Evolutionary conservation across 2,329 filamentous ascomycete species (phyloP).

Genomic region (Didymellaceae sp.): DNA sequence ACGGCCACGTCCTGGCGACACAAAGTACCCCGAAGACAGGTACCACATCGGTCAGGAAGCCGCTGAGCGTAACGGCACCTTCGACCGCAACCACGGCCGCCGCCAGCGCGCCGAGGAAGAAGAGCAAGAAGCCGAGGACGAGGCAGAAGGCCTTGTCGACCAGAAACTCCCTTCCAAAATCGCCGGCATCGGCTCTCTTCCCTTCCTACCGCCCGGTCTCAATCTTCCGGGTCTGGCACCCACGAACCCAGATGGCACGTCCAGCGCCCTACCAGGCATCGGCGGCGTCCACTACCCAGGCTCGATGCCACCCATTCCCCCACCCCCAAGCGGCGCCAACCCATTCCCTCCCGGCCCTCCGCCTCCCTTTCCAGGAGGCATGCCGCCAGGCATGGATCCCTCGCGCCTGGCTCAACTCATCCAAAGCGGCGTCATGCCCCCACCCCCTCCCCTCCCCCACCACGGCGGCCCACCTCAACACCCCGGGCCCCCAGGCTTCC

Average conservation of each 20-base stretch:
- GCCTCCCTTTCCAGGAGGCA: slow-evolving; percentile 29
- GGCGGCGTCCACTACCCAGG: slow-evolving; percentile 48
- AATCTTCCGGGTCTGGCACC: slow-evolving; percentile 42
- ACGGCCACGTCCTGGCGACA: slow-evolving; percentile 84
- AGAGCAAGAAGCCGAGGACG: slow-evolving; percentile 91
- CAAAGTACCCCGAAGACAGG: slow-evolving; percentile 83
- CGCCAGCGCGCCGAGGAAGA: slow-evolving; percentile 88
- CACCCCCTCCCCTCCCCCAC: slow-evolving; percentile 41
- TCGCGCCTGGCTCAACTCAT: slow-evolving; percentile 45
- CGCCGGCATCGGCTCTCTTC: slow-evolving; percentile 51
- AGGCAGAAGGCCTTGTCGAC: slow-evolving; percentile 89
- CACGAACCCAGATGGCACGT: slow-evolving; percentile 50
- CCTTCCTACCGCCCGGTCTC: slow-evolving; percentile 67
- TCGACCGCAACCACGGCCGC: slow-evolving; percentile 79
- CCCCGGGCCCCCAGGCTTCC: slow-evolving; percentile 30
- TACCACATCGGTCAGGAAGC: slow-evolving; percentile 95
- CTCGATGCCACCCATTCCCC: slow-evolving; percentile 28
- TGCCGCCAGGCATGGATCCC: slow-evolving; percentile 35
- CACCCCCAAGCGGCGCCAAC: slow-evolving; percentile 26
- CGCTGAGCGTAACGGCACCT: slow-evolving; percentile 93
- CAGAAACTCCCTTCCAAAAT: slow-evolving; percentile 77
- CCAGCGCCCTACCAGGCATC: slow-evolving; percentile 56
- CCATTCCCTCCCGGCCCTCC: slow-evolving; percentile 31
- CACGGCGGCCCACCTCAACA: slow-evolving; percentile 31
- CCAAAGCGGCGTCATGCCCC: slow-evolving; percentile 45